phyloP scores from a whole-genome alignment of 495 filamentous ascomycete species.

The Penicillium cosmopolitanum region DNA sequence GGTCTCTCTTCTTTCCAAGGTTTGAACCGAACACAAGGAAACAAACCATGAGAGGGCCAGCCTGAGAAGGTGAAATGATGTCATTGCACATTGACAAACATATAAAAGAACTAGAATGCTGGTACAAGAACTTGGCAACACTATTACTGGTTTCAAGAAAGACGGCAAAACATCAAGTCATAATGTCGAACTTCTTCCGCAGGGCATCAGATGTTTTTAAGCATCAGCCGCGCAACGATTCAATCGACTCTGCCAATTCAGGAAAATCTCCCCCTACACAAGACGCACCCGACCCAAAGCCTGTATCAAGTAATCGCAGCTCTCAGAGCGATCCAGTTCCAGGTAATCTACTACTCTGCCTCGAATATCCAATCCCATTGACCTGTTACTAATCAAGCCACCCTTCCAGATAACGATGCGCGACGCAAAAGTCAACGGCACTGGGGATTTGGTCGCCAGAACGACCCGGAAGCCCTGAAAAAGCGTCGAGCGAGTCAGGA shows the following conservation, averaged over 20 bases:
- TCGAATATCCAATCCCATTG: background rate
- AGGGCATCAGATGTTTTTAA: constrained; percentile 12
- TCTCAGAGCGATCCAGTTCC: background rate
- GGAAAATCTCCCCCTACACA: background rate
- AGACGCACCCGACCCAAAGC: background rate
- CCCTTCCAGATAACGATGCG: background rate
- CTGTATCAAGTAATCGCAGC: background rate
- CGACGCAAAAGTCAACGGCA: background rate
- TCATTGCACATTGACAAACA: background rate
- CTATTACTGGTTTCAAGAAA: background rate
- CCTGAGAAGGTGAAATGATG: background rate
- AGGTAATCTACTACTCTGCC: background rate
- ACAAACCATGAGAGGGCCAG: background rate
- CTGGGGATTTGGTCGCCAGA: constrained; percentile 10
- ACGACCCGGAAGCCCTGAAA: background rate
- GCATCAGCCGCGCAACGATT: constrained; percentile 5
- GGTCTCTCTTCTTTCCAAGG: background rate
- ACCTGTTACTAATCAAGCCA: background rate
- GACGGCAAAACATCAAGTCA: background rate
- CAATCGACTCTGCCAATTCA: constrained; percentile 10
- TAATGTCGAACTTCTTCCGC: constrained; percentile 13
- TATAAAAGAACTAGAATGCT: background rate
- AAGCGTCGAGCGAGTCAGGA: constrained; percentile 7
- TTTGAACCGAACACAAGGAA: background rate
- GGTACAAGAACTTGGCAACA: background rate